Conservation (phyloP, 1,284 basidiomycete genomes). For the Cryptococcus deneoformans region DNA sequence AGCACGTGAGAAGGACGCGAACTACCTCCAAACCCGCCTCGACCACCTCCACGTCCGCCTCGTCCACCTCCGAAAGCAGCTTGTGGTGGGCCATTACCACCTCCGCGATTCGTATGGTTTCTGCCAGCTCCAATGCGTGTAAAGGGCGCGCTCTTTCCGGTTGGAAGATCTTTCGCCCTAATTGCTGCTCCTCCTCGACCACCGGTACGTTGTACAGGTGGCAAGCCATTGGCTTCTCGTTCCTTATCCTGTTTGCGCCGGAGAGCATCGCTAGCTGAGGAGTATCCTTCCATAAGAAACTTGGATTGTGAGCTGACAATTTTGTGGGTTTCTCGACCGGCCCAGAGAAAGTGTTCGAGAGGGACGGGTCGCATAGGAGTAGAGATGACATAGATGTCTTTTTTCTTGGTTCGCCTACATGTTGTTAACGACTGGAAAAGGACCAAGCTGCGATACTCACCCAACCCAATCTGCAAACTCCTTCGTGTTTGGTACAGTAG, state of each 20-base stretch:
- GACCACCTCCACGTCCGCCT: conserved; percentile 53
- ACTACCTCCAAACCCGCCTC: conserved; percentile 54
- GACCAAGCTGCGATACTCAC: conserved; percentile 53
- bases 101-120: conserved; percentile 42
- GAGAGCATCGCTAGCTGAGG: conserved; percentile 82
- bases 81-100: conserved; percentile 38
- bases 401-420: conserved; percentile 91
- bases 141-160: conserved; percentile 40
- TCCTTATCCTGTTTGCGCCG: conserved; percentile 97
- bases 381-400: conserved; percentile 98
- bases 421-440: neutral
- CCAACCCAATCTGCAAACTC: conserved; percentile 99
- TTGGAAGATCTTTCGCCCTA: conserved; percentile 40
- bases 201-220: conserved; percentile 74
- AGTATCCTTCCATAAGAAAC: conserved; percentile 80
- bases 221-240: conserved; percentile 85
- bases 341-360: conserved; percentile 95
- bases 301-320: conserved; percentile 82
- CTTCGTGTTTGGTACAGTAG: conserved; percentile 96
- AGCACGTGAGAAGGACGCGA: conserved; percentile 62
- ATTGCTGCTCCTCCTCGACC: conserved; percentile 65
- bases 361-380: conserved; percentile 96
- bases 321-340: conserved; percentile 85
- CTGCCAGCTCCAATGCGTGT: conserved; percentile 39
- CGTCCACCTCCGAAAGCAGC: conserved; percentile 49